A percentile compares a stretch with the other conserved stretches of the same genome.
These are phyloP conservation scores for Hondaea fermentalgiana DNA, from an alignment of 108 stramenopile genomes.

Conservation along the genomic window DNA sequence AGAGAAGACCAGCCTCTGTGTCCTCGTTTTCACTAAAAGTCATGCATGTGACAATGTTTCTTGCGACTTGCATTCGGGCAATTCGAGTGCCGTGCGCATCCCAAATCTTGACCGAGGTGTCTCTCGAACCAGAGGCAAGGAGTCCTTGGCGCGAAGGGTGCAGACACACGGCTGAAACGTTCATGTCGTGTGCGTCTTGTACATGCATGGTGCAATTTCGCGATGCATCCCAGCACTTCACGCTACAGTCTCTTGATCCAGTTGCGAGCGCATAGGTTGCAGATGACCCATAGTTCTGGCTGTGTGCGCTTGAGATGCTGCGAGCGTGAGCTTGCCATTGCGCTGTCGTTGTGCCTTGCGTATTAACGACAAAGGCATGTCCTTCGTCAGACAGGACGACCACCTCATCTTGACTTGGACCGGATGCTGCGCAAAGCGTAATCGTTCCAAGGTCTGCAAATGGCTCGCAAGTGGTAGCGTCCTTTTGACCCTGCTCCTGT, in stretches of 20 bases:
- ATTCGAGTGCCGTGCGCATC: neutral
- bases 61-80: neutral
- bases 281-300: neutral
- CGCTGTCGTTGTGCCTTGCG: neutral
- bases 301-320: neutral
- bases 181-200: neutral
- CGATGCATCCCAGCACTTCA: neutral
- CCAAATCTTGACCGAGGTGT: neutral
- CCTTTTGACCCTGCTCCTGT: too few relatives aligned
- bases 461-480: too few relatives aligned
- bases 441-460: too few relatives aligned
- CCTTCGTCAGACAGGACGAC: neutral
- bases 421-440: neutral
- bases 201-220: neutral
- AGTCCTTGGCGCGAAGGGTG: neutral
- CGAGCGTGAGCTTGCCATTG: neutral
- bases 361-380: neutral
- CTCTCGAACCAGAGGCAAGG: neutral
- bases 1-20: neutral
- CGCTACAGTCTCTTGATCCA: neutral
- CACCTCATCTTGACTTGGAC: neutral
- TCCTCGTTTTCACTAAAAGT: neutral
- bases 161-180: neutral
- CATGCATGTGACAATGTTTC: neutral
- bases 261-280: neutral